phyloP scores from a whole-genome alignment of 176 grass and related monocot genomes.

The Cenchrus purpureus region DNA sequence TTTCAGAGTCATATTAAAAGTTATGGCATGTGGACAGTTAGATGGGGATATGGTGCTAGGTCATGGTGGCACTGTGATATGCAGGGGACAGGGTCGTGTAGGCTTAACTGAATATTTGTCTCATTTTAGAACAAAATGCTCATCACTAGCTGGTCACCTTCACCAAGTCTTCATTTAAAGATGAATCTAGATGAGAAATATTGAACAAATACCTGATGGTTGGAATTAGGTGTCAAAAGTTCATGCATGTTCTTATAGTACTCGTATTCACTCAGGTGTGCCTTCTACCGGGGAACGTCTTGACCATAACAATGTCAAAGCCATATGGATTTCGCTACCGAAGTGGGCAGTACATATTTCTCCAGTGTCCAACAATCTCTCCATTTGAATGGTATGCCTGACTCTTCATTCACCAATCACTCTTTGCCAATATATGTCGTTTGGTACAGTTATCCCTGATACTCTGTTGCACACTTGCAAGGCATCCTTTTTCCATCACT shows the following conservation, averaged over 20 bases:
- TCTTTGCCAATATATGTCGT: not conserved
- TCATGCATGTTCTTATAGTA: constrained; percentile 16
- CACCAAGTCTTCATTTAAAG: not conserved
- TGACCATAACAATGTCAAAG: constrained; percentile 93
- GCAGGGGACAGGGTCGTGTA: not conserved
- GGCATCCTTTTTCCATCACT: constrained; percentile 96
- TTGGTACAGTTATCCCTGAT: not conserved
- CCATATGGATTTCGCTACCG: constrained; percentile 85
- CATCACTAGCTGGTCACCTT: not conserved
- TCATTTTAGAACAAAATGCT: not conserved
- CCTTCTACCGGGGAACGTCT: constrained; percentile 82
- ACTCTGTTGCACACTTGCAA: constrained; percentile 16
- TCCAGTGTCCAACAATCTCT: constrained; percentile 89
- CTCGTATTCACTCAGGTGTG: constrained; percentile 57
- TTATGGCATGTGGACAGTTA: too few species aligned
- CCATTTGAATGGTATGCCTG: constrained; percentile 79
- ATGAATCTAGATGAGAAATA: not conserved
- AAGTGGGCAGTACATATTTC: constrained; percentile 92
- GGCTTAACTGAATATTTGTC: not conserved
- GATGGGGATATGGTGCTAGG: not conserved
- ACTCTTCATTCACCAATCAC: not conserved
- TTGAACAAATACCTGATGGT: not conserved
- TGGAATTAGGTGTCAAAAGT: not conserved
- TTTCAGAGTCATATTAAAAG: not conserved
- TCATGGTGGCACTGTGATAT: constrained; percentile 13